Base-by-base conservation (phyloP, 495 filamentous ascomycete genomes). In the Patellaria atrata region DNA sequence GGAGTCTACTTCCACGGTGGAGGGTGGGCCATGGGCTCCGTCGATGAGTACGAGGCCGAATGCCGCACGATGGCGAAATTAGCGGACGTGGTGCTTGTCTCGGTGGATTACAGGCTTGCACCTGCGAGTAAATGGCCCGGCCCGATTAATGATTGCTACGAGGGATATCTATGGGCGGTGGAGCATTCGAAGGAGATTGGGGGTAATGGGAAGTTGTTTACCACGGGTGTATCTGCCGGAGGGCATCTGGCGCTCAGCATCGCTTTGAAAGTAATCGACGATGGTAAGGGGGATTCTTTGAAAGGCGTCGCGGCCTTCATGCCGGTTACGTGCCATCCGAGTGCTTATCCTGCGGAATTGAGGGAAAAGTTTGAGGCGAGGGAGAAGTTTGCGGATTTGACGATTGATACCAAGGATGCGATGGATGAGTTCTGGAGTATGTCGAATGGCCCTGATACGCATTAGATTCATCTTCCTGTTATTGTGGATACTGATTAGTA, bases 1-100 rank as follows among this genome's bases (percentile, higher is more conserved):
- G 35, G 45, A 18, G 35, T 48, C 10, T 48, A 48, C 23, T 42
- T 22, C 18, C 45, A 48, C 26, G 45, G 45, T 8, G 45, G 45
- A 30, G 45, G 45, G 10, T 48, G 40, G 40, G 45, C 45, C 5
- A 48, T 48, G 45, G 45, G 45, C 23, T 35, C 43, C 21, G 3
- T 48, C 16, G 35, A 42, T 13, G 40, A 32, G n/a, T 40, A 48
- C 36, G 45, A 48, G 27, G 5, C 35, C 3, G 33, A 30, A 26
- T 48, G 45, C 31, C 18, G 45, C 8, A 16, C 35, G 6, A 43
- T 41, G 2, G 23, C 45, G 4, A 44, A 45, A 22, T 19, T 18
- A 16, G 45, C 33, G 11, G 36, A 23, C n/a, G 37, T 48, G 11
- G 37, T 48, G 10, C 19, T 48, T 9, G 45, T 48, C 3, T 48